Base-by-base conservation (phyloP, 768 basidiomycete species). In the Leucocoprinus sp. region DNA sequence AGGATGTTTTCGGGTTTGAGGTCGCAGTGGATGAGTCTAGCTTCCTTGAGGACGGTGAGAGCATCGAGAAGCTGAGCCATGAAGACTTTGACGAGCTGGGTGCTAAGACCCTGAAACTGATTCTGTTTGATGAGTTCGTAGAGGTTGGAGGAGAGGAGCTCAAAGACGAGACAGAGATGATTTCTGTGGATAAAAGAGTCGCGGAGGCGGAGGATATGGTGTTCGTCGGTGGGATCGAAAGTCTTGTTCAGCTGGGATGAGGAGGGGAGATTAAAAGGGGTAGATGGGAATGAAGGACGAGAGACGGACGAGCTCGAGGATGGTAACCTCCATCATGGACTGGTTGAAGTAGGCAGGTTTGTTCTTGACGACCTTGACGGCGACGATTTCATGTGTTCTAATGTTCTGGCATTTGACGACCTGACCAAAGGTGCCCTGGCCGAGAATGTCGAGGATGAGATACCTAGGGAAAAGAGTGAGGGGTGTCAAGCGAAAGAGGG, bases 121-220 rank as follows among this genome's bases (percentile, higher is more conserved):
- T 99, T 99, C 68, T 99, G 96, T 70, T 99, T 99, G 78, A 99
- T 98, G 59, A 99, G 77, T 64, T 99, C 96, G 70, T 98, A 99
- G 46, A 99, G 74, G 58, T 99, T 99, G 24, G 92, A 96, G 5
- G 92, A 93, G 8, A 99, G 76, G 38, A 97, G 76, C 64, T 99
- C 95, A 58, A 98, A 98, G 43, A 98, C 95, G 53, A 99, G 85
- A 64, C 96, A 99, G 36, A 99, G 74, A 64, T 99, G 96, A 53
- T 76, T 91, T 57, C 87, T 82, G 67, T 99, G 96, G 48, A 95
- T 96, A 68, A 99, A 99, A 0, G 88, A 90, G 64, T 98, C 96
- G 12, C 83, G 83, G 55, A 99, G 72, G 24, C 96, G 86, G 42
- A 99, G 74, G 53, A 99, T 95, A 62, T 98, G 95, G 60, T 97